A percentile compares a stretch with the other conserved stretches of the same genome.
Evolutionary conservation across 371 early-diverging fungal genomes (phyloP).

Genomic region (Neoconidiobolus thromboides): DNA sequence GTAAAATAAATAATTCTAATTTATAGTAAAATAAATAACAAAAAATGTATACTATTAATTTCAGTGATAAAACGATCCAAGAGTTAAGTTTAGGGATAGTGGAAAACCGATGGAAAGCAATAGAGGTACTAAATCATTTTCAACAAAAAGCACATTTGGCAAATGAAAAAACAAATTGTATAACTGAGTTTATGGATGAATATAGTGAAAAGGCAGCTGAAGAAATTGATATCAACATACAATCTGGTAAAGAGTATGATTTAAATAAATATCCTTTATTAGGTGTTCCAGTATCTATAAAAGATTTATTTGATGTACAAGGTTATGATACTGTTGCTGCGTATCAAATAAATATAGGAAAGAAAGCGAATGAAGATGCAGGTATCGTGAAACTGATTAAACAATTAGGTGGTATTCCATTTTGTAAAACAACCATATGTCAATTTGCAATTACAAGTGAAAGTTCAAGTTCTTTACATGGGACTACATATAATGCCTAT

Average conservation of each 20-base stretch:
- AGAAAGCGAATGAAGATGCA: not conserved
- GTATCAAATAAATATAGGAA: not conserved
- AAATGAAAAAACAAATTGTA: slow-evolving; percentile 1
- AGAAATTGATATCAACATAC: not conserved
- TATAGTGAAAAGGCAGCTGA: not conserved
- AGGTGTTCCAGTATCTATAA: slow-evolving; percentile 7
- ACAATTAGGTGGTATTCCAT: not conserved
- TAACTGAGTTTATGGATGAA: slow-evolving; percentile 3
- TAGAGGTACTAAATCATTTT: not conserved
- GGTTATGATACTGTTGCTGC: slow-evolving; percentile 2
- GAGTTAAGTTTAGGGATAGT: too few relatives aligned
- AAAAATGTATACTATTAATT: too few relatives aligned
- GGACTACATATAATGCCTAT: slow-evolving; percentile 5
- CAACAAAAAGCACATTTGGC: not conserved
- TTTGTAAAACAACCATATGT: slow-evolving; percentile 4
- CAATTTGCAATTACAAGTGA: slow-evolving; percentile 2
- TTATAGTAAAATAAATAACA: too few relatives aligned
- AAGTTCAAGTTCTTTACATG: not conserved
- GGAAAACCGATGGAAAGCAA: not conserved
- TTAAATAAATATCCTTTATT: not conserved
- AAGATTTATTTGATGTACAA: slow-evolving; percentile 3
- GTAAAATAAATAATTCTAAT: too few relatives aligned
- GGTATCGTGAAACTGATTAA: not conserved
- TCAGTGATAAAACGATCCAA: too few relatives aligned
- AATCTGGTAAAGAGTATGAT: not conserved